Percentiles rank a stretch among this genome's conserved stretches.
These are phyloP conservation scores for Triangularia setosa DNA, from an alignment of 2,329 filamentous ascomycete species.

Conservation along the genomic window DNA sequence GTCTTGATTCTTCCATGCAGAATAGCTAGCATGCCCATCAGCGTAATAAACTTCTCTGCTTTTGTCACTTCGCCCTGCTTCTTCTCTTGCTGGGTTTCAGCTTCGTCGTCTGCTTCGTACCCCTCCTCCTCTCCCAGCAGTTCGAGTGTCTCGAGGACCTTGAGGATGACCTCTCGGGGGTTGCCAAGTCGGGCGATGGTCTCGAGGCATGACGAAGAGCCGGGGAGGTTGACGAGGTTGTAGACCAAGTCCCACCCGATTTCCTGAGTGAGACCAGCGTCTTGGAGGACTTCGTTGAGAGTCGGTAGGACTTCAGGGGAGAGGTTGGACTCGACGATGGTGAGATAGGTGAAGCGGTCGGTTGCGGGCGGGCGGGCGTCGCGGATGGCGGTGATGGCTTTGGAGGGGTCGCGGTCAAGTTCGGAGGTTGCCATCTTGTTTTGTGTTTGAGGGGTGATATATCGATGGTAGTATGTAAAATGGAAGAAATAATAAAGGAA, in stretches of 20 bases:
- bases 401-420: slow-evolving; percentile 30
- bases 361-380: slow-evolving; percentile 50
- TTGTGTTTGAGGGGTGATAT: neutral
- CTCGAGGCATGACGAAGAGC: slow-evolving; percentile 66
- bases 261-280: slow-evolving; percentile 68
- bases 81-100: slow-evolving; percentile 20
- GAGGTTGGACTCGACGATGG: slow-evolving; percentile 71
- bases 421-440: slow-evolving; percentile 18
- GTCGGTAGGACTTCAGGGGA: slow-evolving; percentile 62
- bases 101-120: slow-evolving; percentile 26
- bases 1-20: slow-evolving; percentile 72
- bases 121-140: slow-evolving; percentile 38
- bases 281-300: slow-evolving; percentile 53
- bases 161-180: slow-evolving; percentile 75
- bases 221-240: slow-evolving; percentile 64
- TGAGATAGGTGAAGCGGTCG: slow-evolving; percentile 73
- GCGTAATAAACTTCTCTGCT: slow-evolving; percentile 57
- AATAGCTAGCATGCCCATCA: slow-evolving; percentile 68
- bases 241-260: slow-evolving; percentile 84
- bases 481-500: neutral
- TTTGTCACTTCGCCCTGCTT: slow-evolving; percentile 18
- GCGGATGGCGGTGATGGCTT: slow-evolving; percentile 43
- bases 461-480: neutral
- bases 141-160: slow-evolving; percentile 70
- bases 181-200: slow-evolving; percentile 75